phyloP scores from a whole-genome alignment of 1,139 yeast species.

The Geotrichum phurueaensis region DNA sequence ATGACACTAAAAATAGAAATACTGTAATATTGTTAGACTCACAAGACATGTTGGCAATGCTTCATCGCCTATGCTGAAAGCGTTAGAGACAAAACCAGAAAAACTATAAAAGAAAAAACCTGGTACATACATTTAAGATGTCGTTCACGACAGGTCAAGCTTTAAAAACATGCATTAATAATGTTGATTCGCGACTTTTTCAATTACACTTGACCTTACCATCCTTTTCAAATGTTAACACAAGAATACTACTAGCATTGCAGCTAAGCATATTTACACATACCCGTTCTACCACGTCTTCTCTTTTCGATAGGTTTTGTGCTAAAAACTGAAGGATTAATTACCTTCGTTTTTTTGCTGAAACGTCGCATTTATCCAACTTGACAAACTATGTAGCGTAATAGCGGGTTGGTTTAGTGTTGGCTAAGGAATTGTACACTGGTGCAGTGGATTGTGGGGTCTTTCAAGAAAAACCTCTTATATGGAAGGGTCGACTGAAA shows the following conservation, averaged over 20 bases:
- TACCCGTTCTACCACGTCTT: slow-evolving; percentile 17
- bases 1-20: background rate
- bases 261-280: background rate
- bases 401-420: too few relatives aligned
- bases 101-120: background rate
- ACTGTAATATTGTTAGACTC: background rate
- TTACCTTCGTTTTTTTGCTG: background rate
- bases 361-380: background rate
- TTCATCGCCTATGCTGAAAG: background rate
- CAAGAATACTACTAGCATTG: background rate
- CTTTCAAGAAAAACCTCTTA: too few relatives aligned
- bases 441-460: too few relatives aligned
- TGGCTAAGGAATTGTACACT: too few relatives aligned
- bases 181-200: background rate
- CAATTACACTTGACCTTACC: background rate
- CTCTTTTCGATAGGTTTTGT: slow-evolving; percentile 2
- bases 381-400: background rate
- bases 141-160: slow-evolving; percentile 20
- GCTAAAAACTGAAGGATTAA: background rate
- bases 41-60: background rate
- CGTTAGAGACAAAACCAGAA: background rate
- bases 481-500: too few relatives aligned
- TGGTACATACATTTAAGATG: slow-evolving; percentile 17
- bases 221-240: background rate
- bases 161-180: background rate